Evolutionary conservation across 768 basidiomycete species (phyloP).

Genomic region (Collybia mongolica): DNA sequence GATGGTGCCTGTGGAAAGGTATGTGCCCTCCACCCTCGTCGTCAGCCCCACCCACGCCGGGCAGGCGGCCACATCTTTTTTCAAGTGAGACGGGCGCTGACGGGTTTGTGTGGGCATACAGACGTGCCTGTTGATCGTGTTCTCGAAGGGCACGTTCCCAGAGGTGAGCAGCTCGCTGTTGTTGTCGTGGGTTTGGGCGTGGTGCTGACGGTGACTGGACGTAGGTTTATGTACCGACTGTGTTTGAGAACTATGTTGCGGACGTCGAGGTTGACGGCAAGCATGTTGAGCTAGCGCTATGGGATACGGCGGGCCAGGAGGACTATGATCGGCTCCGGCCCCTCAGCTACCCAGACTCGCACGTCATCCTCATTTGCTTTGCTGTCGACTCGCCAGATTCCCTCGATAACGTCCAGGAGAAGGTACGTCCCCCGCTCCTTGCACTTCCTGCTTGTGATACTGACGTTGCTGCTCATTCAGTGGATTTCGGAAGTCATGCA

Average conservation of each 20-base stretch:
- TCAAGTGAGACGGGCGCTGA: neutral
- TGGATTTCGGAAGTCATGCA: slow-evolving; percentile 99
- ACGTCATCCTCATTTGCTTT: slow-evolving; percentile 99
- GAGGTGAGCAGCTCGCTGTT: slow-evolving; percentile 54
- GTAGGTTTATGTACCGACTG: slow-evolving; percentile 98
- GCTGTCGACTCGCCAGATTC: slow-evolving; percentile 98
- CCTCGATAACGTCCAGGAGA: slow-evolving; percentile 99
- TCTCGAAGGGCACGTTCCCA: slow-evolving; percentile 95
- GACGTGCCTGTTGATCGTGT: slow-evolving; percentile 95
- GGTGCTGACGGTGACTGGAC: neutral
- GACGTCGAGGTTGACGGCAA: slow-evolving; percentile 99
- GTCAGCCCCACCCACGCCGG: neutral
- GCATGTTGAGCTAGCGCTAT: slow-evolving; percentile 96
- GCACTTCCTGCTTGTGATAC: slow-evolving; percentile 2
- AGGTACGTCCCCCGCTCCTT: slow-evolving; percentile 54
- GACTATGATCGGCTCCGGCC: slow-evolving; percentile 99
- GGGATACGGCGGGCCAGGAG: slow-evolving; percentile 99
- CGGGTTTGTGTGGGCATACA: slow-evolving; percentile 24
- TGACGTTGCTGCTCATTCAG: slow-evolving; percentile 36
- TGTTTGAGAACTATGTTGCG: slow-evolving; percentile 99
- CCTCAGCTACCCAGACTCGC: slow-evolving; percentile 98
- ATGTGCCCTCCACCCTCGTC: slow-evolving; percentile 14
- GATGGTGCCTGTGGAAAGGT: slow-evolving; percentile 98
- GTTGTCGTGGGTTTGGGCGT: neutral
- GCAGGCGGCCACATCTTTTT: too few relatives aligned